These are phyloP conservation scores for Primulina eburnea DNA, from an alignment of 257 asterid species.

Conservation along the genomic window DNA sequence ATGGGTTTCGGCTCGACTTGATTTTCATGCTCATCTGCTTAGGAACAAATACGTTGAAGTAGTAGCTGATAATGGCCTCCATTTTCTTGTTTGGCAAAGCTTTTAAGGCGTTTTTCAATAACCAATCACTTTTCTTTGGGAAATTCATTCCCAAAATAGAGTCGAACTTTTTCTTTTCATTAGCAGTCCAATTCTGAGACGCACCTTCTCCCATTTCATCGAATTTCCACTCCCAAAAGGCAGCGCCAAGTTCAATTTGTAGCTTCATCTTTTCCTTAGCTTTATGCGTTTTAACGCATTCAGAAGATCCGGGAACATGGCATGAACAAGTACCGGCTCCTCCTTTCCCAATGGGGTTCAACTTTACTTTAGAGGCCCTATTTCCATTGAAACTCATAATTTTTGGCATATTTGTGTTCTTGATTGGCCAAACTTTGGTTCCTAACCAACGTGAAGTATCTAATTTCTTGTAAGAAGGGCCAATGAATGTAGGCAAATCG, in stretches of 20 bases:
- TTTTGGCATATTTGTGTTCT: neutral
- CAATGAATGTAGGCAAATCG: conserved; percentile 20
- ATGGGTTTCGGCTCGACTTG: neutral
- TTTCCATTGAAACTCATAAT: neutral
- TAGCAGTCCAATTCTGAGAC: conserved; percentile 23
- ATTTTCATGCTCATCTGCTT: conserved; percentile 10
- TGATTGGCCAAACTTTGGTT: conserved; percentile 23
- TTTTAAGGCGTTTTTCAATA: conserved; percentile 24
- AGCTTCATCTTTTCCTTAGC: conserved; percentile 21
- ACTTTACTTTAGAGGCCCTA: neutral
- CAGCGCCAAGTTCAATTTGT: conserved; percentile 27
- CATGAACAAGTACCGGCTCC: conserved; percentile 21
- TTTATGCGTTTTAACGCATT: conserved; percentile 28
- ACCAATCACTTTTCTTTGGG: neutral
- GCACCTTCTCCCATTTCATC: conserved; percentile 31
- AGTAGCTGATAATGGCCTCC: conserved; percentile 27
- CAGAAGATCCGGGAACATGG: conserved; percentile 14
- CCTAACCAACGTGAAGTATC: conserved; percentile 28
- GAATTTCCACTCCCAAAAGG: conserved; percentile 28
- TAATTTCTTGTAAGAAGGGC: neutral
- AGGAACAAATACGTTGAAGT: conserved; percentile 30
- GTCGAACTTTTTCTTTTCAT: conserved; percentile 25
- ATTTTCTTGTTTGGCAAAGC: conserved; percentile 22
- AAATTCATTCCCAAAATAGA: conserved; percentile 15
- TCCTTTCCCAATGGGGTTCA: conserved; percentile 24